Conservation (phyloP, 768 basidiomycete species). For the Cystofilobasidium bisporidii region DNA sequence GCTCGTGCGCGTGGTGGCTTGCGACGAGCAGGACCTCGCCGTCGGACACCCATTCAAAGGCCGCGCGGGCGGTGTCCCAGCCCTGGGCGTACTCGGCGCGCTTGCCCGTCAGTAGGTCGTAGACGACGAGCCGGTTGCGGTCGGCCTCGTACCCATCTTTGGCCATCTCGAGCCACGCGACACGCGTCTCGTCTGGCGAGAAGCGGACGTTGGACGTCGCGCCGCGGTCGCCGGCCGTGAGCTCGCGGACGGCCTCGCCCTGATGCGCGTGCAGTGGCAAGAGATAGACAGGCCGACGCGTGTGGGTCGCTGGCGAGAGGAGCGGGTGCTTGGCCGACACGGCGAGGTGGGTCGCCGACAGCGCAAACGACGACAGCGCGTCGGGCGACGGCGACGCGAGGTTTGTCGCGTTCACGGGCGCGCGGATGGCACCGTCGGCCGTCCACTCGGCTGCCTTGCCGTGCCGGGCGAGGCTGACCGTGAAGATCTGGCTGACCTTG, state of each 20-base stretch:
- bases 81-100: slow-evolving; percentile 63
- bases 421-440: slow-evolving; percentile 42
- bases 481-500: slow-evolving; percentile 64
- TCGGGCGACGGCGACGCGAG: slow-evolving; percentile 71
- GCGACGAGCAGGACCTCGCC: neutral
- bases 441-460: neutral
- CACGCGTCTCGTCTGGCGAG: slow-evolving; percentile 56
- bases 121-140: slow-evolving; percentile 55
- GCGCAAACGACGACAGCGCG: slow-evolving; percentile 69
- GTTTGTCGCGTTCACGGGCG: slow-evolving; percentile 57
- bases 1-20: neutral
- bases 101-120: slow-evolving; percentile 58
- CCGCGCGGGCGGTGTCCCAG: slow-evolving; percentile 52
- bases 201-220: slow-evolving; percentile 68
- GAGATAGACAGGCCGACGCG: slow-evolving; percentile 65
- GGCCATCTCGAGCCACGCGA: slow-evolving; percentile 79
- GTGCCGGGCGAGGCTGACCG: slow-evolving; percentile 47
- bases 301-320: slow-evolving; percentile 71
- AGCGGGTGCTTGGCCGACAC: slow-evolving; percentile 78
- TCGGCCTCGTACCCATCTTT: slow-evolving; percentile 74
- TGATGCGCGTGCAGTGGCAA: slow-evolving; percentile 28
- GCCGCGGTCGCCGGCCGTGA: slow-evolving; percentile 77
- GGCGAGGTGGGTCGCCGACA: slow-evolving; percentile 58
- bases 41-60: neutral
- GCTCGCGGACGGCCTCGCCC: slow-evolving; percentile 33